phyloP scores from a whole-genome alignment of 1,284 basidiomycete genomes.

The Rhodofomes roseus region DNA sequence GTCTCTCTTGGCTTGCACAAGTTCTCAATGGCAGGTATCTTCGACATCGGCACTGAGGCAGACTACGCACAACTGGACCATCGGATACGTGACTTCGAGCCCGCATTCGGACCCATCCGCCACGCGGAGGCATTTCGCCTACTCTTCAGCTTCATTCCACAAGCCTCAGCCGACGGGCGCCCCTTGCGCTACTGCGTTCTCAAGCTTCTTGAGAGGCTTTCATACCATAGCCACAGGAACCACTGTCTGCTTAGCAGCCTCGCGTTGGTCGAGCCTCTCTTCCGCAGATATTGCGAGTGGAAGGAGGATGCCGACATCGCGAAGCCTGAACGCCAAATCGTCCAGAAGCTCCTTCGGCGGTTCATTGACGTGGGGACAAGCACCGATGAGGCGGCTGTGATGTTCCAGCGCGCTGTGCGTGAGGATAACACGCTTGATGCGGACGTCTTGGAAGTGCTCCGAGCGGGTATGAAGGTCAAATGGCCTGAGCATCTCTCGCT shows the following conservation, averaged over 20 bases:
- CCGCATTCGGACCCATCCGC: slow-evolving; percentile 42
- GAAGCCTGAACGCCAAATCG: slow-evolving; percentile 46
- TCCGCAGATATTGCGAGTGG: slow-evolving; percentile 32
- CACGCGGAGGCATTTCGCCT: slow-evolving; percentile 54
- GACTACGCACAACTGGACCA: slow-evolving; percentile 28
- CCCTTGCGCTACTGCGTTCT: slow-evolving; percentile 46
- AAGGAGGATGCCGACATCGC: slow-evolving; percentile 27
- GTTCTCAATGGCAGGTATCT: slow-evolving; percentile 52
- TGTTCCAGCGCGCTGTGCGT: slow-evolving; percentile 58
- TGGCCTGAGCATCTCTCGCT: slow-evolving; percentile 76
- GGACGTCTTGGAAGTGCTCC: slow-evolving; percentile 65
- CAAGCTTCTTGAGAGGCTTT: slow-evolving; percentile 60
- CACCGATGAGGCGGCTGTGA: slow-evolving; percentile 50
- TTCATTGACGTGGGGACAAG: slow-evolving; percentile 70
- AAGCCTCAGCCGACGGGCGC: slow-evolving; percentile 16
- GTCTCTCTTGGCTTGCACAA: slow-evolving; percentile 61
- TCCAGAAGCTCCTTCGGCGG: slow-evolving; percentile 58
- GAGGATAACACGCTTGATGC: slow-evolving; percentile 40
- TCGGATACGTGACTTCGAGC: slow-evolving; percentile 39
- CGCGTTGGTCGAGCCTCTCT: slow-evolving; percentile 50
- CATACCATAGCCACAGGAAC: slow-evolving; percentile 59
- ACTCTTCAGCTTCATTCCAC: slow-evolving; percentile 45
- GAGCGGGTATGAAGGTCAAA: slow-evolving; percentile 61
- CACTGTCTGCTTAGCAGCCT: slow-evolving; percentile 59
- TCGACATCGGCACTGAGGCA: slow-evolving; percentile 36